Conservation (phyloP, 768 basidiomycete genomes). For the Pholiota molesta region DNA sequence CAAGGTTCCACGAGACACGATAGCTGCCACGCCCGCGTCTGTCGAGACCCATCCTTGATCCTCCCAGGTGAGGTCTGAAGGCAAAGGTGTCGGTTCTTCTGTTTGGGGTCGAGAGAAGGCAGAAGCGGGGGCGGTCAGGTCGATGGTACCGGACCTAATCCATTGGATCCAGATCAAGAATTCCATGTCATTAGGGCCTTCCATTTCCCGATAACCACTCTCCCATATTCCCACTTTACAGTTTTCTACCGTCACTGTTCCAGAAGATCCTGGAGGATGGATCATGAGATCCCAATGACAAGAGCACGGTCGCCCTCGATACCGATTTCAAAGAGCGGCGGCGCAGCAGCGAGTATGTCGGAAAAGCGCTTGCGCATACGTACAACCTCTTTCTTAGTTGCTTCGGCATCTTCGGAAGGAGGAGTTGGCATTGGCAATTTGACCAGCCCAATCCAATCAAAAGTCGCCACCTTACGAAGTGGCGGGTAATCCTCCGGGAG, state of each 20-base stretch:
- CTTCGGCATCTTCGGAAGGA: background rate
- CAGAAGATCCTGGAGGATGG: background rate
- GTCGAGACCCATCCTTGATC: background rate
- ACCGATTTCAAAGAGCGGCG: slow-evolving; percentile 3
- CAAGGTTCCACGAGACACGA: slow-evolving; percentile 1
- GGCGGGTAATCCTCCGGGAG: background rate
- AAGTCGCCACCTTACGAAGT: slow-evolving; percentile 1
- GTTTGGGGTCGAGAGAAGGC: background rate
- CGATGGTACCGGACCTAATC: background rate
- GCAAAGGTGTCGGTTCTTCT: background rate
- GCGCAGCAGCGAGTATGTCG: slow-evolving; percentile 4
- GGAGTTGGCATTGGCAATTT: background rate
- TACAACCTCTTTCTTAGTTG: background rate
- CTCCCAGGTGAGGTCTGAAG: background rate
- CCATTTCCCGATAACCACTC: slow-evolving; percentile 4
- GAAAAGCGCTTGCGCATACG: slow-evolving; percentile 8
- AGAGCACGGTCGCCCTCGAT: slow-evolving; percentile 1
- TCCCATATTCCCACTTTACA: slow-evolving; percentile 8
- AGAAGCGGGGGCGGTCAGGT: background rate
- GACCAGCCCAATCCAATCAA: slow-evolving; percentile 7
- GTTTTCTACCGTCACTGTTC: background rate
- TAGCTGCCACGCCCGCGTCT: background rate
- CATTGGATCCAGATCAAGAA: slow-evolving; percentile 6
- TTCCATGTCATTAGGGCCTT: background rate
- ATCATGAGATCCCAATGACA: background rate